Evolutionary conservation across 2,329 filamentous ascomycete genomes (phyloP), one percentile per base, ranked within the genome.

Genomic region (Chaetomiaceae sp.): DNA sequence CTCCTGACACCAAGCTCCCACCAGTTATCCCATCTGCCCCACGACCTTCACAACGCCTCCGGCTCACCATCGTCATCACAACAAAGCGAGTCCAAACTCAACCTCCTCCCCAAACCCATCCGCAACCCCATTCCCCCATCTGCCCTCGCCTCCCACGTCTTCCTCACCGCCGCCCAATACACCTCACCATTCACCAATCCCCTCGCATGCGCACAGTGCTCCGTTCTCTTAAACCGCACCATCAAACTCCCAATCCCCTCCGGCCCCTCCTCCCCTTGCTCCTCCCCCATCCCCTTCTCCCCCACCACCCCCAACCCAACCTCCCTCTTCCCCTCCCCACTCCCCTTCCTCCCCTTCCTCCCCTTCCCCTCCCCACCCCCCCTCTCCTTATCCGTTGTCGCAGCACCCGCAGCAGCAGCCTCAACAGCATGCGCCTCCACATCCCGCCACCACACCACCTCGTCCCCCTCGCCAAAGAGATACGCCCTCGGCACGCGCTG

Each of bases 131-230:
- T 27, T 42, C 49, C 49, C n/a, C 42, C 42, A 35, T 48, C 53
- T 29, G 40, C 49, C 26, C 48, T 45, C 38, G 38, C 42, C 47
- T 59, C 56, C 58, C 57, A 60, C 6, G 49, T 55, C 46, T 45
- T 42, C 42, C 49, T 49, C 27, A 60, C 51, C 4, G 52, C 53
- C 5, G 35, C 43, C 57, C 57, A 58, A 45, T 60, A 60, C n/a
- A 55, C 33, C 35, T 29, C 42, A 37, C 48, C 49, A 42, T 58
- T 47, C 38, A 49, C 52, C 35, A 44, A 42, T 32, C 52, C 53
- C 35, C 42, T 48, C 6, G 48, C 50, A 45, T 59, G 56, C 17
- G 39, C 46, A 42, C 58, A 60, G 38, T 60, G 57, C 24, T 39
- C 49, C 3, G 50, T 57, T 22, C 42, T 38, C 35, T 47, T 53